phyloP scores from a whole-genome alignment of 805 yeast species.

The Candida nemodendra region DNA sequence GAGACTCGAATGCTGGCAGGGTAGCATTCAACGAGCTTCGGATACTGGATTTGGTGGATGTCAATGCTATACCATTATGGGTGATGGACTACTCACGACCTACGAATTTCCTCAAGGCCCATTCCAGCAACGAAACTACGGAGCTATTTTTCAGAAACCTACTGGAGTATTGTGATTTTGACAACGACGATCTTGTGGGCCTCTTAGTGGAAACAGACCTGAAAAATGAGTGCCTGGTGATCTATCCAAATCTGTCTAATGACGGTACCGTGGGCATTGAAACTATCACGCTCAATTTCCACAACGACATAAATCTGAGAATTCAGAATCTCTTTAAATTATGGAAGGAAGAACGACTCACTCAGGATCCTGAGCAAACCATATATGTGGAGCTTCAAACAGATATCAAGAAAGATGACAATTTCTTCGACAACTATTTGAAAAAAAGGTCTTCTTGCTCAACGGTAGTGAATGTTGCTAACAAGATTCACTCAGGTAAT shows the following conservation, averaged over 20 bases:
- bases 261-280: conserved; percentile 11
- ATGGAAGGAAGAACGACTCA: conserved; percentile 6
- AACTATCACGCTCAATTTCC: conserved; percentile 13
- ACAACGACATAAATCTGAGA: conserved; percentile 12
- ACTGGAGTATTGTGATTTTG: conserved; percentile 13
- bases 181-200: conserved; percentile 8
- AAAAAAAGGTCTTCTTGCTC: conserved; percentile 14
- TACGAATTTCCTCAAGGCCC: conserved; percentile 9
- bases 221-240: conserved; percentile 10
- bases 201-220: conserved; percentile 14
- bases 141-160: conserved; percentile 13
- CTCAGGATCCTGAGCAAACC: conserved; percentile 4
- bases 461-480: conserved; percentile 1
- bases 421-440: conserved; percentile 22
- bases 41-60: conserved; percentile 14
- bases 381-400: conserved; percentile 12
- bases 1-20: not conserved
- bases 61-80: conserved; percentile 17
- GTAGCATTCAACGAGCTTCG: conserved; percentile 6
- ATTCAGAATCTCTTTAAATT: conserved; percentile 5
- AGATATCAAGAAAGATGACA: conserved; percentile 16
- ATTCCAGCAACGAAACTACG: conserved; percentile 9
- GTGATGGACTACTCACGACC: conserved; percentile 9
- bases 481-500: not conserved
- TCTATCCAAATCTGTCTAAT: conserved; percentile 12